Conservation (phyloP, 1,139 yeast species). For the Nadsonia starkeyi-henricii region DNA sequence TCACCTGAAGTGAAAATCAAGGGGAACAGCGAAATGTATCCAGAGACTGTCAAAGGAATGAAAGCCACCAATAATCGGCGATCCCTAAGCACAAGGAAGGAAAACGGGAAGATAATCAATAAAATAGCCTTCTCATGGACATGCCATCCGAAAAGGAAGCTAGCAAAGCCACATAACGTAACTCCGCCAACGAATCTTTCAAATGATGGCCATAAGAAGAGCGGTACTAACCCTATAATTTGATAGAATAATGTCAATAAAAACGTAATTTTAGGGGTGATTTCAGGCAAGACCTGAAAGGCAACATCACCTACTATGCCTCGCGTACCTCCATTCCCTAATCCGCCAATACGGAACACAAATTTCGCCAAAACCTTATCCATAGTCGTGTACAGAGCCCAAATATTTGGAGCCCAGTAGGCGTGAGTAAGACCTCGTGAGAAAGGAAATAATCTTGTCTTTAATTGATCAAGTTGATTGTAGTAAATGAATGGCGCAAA, state of each 20-base stretch:
- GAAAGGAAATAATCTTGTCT: slow-evolving; percentile 73
- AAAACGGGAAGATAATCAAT: slow-evolving; percentile 76
- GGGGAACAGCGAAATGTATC: slow-evolving; percentile 82
- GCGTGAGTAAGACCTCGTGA: slow-evolving; percentile 95
- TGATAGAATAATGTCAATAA: slow-evolving; percentile 71
- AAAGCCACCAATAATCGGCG: slow-evolving; percentile 42
- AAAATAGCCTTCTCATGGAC: slow-evolving; percentile 95
- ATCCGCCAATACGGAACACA: slow-evolving; percentile 22
- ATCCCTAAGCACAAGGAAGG: slow-evolving; percentile 63
- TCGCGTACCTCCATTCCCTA: slow-evolving; percentile 40
- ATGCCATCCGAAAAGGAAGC: slow-evolving; percentile 95
- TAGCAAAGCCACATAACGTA: slow-evolving; percentile 81
- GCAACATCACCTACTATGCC: slow-evolving; percentile 87
- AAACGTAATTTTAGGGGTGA: slow-evolving; percentile 68
- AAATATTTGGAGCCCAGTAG: slow-evolving; percentile 96
- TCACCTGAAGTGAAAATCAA: slow-evolving; percentile 71
- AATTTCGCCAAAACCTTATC: slow-evolving; percentile 53
- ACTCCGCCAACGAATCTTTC: slow-evolving; percentile 71
- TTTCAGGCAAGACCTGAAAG: slow-evolving; percentile 66
- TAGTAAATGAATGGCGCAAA: slow-evolving; percentile 69
- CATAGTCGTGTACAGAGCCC: slow-evolving; percentile 86
- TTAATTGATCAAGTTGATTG: slow-evolving; percentile 48
- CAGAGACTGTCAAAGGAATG: slow-evolving; percentile 61
- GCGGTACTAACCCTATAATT: slow-evolving; percentile 55
- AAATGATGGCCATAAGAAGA: slow-evolving; percentile 60